A percentile compares a stretch with the other conserved stretches of the same genome.
These are phyloP conservation scores for Daldinia childiae DNA, from an alignment of 495 filamentous ascomycete species.

Conservation along the genomic window DNA sequence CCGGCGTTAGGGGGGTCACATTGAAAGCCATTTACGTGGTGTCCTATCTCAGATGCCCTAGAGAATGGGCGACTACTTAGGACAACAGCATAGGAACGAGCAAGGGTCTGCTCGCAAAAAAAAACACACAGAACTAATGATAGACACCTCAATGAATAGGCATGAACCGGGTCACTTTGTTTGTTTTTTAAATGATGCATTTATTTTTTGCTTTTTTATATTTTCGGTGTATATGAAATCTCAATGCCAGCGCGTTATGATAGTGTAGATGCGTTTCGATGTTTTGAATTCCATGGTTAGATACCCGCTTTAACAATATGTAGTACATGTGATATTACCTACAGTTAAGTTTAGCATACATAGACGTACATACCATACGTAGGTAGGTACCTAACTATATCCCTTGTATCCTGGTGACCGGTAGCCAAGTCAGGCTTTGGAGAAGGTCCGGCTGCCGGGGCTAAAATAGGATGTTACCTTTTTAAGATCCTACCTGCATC, in stretches of 20 bases:
- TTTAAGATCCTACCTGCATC: slow-evolving; percentile 6
- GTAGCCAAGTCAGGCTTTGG: slow-evolving; percentile 21
- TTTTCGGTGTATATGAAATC: slow-evolving; percentile 2
- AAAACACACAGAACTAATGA: slow-evolving; percentile 33
- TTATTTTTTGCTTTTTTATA: background rate
- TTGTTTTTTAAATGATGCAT: background rate
- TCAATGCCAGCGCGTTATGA: background rate
- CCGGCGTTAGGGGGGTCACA: slow-evolving; percentile 41
- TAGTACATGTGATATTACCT: slow-evolving; percentile 28
- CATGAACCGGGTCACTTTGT: slow-evolving; percentile 16
- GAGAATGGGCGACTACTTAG: slow-evolving; percentile 13
- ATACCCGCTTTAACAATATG: background rate
- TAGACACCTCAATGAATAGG: slow-evolving; percentile 37
- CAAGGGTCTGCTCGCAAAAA: slow-evolving; percentile 22
- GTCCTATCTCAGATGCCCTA: slow-evolving; percentile 18
- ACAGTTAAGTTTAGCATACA: background rate
- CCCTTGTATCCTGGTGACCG: slow-evolving; percentile 27
- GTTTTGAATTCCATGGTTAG: background rate
- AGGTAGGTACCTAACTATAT: background rate
- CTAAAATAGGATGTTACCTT: slow-evolving; percentile 18
- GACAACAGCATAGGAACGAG: slow-evolving; percentile 22
- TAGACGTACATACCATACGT: background rate
- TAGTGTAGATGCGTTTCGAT: background rate
- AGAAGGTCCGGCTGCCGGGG: slow-evolving; percentile 28
- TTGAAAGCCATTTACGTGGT: slow-evolving; percentile 37